phyloP scores from a whole-genome alignment of 768 basidiomycete genomes.

The Pilatotrama ljubarskyi region DNA sequence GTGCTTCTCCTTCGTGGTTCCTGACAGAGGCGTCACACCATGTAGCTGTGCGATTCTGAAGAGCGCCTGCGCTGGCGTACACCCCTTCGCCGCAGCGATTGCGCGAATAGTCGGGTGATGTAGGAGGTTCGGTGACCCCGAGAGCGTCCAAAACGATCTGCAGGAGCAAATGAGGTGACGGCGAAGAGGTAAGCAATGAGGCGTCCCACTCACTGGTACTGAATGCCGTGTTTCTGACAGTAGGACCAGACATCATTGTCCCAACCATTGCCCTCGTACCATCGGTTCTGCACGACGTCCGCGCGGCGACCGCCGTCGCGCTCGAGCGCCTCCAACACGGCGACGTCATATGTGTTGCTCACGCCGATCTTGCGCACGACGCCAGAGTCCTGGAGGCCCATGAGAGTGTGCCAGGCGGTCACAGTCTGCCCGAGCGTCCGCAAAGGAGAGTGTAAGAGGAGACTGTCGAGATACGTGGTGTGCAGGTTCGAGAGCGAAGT shows the following conservation, averaged over 20 bases:
- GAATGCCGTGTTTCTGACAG: constrained; percentile 61
- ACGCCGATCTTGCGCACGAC: constrained; percentile 67
- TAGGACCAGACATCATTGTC: constrained; percentile 64
- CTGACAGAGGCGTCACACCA: constrained; percentile 72
- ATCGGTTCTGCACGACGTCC: constrained; percentile 81
- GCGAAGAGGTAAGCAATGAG: too few relatives aligned
- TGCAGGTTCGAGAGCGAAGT: constrained; percentile 67
- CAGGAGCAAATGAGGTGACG: neutral
- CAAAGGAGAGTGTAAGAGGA: constrained; percentile 78
- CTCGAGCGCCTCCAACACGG: constrained; percentile 51
- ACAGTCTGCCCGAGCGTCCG: constrained; percentile 57
- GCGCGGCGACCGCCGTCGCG: constrained; percentile 50
- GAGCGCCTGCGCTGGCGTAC: constrained; percentile 65
- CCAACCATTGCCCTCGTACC: constrained; percentile 82
- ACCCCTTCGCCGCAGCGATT: constrained; percentile 46
- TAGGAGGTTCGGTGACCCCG: constrained; percentile 70
- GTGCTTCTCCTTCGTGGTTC: constrained; percentile 66
- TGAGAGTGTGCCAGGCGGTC: constrained; percentile 68
- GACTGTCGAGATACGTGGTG: constrained; percentile 75
- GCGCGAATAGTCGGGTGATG: constrained; percentile 44
- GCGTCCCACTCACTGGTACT: constrained; percentile 61
- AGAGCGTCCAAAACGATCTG: constrained; percentile 86
- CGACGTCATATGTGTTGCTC: constrained; percentile 74
- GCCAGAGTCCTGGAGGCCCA: constrained; percentile 62
- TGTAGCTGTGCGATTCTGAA: constrained; percentile 68